Evolutionary conservation across 2,329 filamentous ascomycete genomes (phyloP).

Genomic region (Sporothrix dimorphospora): DNA sequence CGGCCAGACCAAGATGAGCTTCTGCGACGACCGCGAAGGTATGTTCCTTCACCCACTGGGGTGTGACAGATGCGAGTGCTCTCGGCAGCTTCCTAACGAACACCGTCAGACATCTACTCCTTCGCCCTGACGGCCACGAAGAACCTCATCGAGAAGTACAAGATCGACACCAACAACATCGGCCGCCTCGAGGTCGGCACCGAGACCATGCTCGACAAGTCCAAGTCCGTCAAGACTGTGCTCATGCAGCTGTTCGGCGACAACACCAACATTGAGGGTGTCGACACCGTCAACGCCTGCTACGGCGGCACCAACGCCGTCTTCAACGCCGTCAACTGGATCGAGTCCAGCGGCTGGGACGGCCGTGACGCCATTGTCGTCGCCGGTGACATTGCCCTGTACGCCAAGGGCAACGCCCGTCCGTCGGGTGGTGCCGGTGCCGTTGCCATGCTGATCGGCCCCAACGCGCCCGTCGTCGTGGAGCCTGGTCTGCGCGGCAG

Average conservation of each 20-base stretch:
- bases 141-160: conserved; percentile 80
- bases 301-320: conserved; percentile 85
- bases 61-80: neutral
- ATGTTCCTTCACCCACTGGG: conserved; percentile 40
- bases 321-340: conserved; percentile 83
- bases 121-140: conserved; percentile 77
- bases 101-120: conserved; percentile 76
- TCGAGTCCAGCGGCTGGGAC: conserved; percentile 87
- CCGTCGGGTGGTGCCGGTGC: conserved; percentile 80
- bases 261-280: conserved; percentile 82
- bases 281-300: conserved; percentile 83
- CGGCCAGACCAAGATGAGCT: conserved; percentile 89
- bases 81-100: neutral
- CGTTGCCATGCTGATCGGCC: conserved; percentile 78
- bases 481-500: conserved; percentile 79
- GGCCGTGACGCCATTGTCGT: conserved; percentile 80
- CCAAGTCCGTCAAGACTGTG: conserved; percentile 87
- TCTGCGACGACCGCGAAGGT: conserved; percentile 90
- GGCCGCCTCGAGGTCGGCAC: conserved; percentile 84
- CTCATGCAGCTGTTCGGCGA: conserved; percentile 85
- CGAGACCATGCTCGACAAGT: conserved; percentile 85
- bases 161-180: conserved; percentile 75
- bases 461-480: conserved; percentile 73
- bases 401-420: conserved; percentile 80
- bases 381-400: conserved; percentile 81